phyloP scores from a whole-genome alignment of 2,329 filamentous ascomycete species.

The Dendrostoma leiphaemia region DNA sequence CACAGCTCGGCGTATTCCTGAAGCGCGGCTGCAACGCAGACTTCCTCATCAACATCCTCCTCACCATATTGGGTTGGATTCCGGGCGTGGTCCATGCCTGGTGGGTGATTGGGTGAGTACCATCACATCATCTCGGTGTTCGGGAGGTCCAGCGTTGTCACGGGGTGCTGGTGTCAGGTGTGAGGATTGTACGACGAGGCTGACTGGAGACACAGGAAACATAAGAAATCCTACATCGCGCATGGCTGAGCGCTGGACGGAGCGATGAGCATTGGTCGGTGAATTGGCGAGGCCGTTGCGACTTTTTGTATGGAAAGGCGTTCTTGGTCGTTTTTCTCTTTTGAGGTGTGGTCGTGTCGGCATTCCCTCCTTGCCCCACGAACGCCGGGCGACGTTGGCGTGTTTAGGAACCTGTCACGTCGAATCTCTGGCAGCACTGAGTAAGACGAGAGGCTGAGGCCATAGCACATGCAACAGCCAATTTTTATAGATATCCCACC shows the following conservation, averaged over 20 bases:
- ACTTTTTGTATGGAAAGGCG: background rate
- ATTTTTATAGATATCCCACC: too few relatives aligned
- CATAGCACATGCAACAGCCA: too few relatives aligned
- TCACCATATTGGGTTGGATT: slow-evolving; percentile 18
- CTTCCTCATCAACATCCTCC: slow-evolving; percentile 16
- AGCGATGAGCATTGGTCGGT: too few relatives aligned
- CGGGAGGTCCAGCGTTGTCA: too few relatives aligned
- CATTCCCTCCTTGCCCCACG: too few relatives aligned
- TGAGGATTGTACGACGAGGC: too few relatives aligned
- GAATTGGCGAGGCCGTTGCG: background rate
- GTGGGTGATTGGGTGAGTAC: slow-evolving; percentile 17
- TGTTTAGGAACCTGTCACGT: too few relatives aligned
- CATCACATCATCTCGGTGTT: background rate
- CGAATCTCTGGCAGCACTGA: too few relatives aligned
- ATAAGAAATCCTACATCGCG: slow-evolving; percentile 6
- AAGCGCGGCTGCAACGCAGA: slow-evolving; percentile 14
- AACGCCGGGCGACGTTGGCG: too few relatives aligned
- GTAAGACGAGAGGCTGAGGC: too few relatives aligned
- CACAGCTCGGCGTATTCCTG: slow-evolving; percentile 15
- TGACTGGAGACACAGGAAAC: background rate
- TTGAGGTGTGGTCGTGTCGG: background rate
- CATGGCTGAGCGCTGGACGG: background rate
- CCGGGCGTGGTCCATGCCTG: slow-evolving; percentile 18
- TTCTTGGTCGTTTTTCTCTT: background rate
- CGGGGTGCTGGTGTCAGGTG: too few relatives aligned